Percentiles rank a stretch among this genome's conserved stretches.
Evolutionary conservation across 352 stramenopile species (phyloP).

Genomic region (Phytophthora ramorum): DNA sequence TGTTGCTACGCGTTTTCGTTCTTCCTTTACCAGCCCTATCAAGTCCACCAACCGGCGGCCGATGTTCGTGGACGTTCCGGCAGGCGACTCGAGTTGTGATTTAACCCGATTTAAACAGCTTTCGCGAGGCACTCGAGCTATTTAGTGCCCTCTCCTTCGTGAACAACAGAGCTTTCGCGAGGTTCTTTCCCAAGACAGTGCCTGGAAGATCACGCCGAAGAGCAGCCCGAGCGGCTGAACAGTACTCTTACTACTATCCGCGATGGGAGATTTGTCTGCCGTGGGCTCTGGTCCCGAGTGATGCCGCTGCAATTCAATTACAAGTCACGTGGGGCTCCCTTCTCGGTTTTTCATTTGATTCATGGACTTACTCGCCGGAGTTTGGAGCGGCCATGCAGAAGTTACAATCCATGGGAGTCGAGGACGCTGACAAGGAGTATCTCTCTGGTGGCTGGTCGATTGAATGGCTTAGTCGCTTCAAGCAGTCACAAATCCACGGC

Average conservation of each 20-base stretch:
- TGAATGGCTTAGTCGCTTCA: neutral
- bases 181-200: neutral
- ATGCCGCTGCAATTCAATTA: neutral
- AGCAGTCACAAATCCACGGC: neutral
- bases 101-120: neutral
- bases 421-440: neutral
- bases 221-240: neutral
- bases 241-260: neutral
- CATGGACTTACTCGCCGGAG: conserved; percentile 2
- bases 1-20: too few species aligned
- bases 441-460: neutral
- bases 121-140: conserved; percentile 6
- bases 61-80: too few species aligned
- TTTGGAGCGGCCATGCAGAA: neutral
- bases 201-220: neutral
- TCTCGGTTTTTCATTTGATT: neutral
- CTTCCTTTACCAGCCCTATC: too few species aligned
- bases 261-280: neutral
- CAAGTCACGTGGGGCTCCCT: neutral
- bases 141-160: neutral
- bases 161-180: neutral
- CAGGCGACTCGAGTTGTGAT: too few species aligned
- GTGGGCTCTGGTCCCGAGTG: neutral
- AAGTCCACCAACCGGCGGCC: too few species aligned
- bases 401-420: neutral